Evolutionary conservation across 805 yeast species (phyloP).

Genomic region (Candida berthetii): DNA sequence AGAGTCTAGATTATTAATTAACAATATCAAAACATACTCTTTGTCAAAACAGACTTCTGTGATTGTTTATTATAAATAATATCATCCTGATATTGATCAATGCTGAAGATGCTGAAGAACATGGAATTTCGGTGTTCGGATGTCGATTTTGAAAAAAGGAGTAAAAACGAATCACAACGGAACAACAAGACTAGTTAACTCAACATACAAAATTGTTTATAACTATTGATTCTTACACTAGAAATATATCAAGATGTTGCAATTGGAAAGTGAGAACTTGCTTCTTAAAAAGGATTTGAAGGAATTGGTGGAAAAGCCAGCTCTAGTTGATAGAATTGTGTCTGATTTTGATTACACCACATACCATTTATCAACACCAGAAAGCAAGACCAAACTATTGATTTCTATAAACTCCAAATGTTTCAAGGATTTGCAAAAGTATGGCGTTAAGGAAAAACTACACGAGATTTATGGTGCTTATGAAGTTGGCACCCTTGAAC

Average conservation of each 20-base stretch:
- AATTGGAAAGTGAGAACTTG: constrained; percentile 78
- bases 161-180: not conserved
- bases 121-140: not conserved
- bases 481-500: constrained; percentile 43
- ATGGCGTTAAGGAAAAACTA: constrained; percentile 56
- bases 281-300: constrained; percentile 75
- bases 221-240: constrained; percentile 3
- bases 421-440: constrained; percentile 63
- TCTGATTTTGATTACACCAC: constrained; percentile 96
- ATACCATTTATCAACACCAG: constrained; percentile 88
- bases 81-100: too few species aligned
- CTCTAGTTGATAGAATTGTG: constrained; percentile 74
- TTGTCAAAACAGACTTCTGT: too few species aligned
- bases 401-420: constrained; percentile 72
- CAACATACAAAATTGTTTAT: too few species aligned
- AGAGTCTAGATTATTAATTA: too few species aligned
- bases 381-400: constrained; percentile 55
- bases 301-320: constrained; percentile 55
- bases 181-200: not conserved
- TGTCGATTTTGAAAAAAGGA: not conserved
- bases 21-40: too few species aligned
- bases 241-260: constrained; percentile 49
- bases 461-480: constrained; percentile 42
- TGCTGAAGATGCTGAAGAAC: too few species aligned
- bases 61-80: too few species aligned